Percentiles rank a stretch among this genome's conserved stretches.
These are phyloP conservation scores for Globisporangium irregulare DNA, from an alignment of 352 stramenopile species.

Conservation along the genomic window DNA sequence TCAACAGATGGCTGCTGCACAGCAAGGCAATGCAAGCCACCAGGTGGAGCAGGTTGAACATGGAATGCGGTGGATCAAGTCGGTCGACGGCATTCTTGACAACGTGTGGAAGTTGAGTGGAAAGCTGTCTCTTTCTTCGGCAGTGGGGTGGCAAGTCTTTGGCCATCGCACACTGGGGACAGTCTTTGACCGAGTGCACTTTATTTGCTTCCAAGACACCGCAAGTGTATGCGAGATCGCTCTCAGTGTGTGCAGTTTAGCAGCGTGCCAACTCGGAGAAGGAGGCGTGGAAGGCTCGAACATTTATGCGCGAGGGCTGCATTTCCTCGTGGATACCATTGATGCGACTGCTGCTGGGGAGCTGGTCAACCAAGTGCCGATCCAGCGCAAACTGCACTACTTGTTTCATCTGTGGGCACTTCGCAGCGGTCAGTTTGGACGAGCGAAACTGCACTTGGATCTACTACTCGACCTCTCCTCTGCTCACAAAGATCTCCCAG, in stretches of 20 bases:
- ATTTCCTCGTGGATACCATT: conserved; percentile 32
- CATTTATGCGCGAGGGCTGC: conserved; percentile 31
- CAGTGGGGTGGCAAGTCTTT: conserved; percentile 49
- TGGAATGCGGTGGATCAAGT: conserved; percentile 57
- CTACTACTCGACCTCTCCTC: conserved; percentile 44
- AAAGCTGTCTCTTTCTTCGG: conserved; percentile 45
- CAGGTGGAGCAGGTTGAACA: conserved; percentile 10
- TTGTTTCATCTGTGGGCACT: conserved; percentile 57
- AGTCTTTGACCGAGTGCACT: conserved; percentile 48
- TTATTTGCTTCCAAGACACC: conserved; percentile 50
- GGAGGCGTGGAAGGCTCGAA: conserved; percentile 10
- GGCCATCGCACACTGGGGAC: conserved; percentile 44
- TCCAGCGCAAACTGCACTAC: conserved; percentile 47
- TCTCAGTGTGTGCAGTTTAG: conserved; percentile 47
- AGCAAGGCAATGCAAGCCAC: conserved; percentile 15
- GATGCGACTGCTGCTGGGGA: conserved; percentile 12
- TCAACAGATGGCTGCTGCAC: conserved; percentile 20
- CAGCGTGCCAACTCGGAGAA: conserved; percentile 18
- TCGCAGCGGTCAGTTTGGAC: conserved; percentile 36
- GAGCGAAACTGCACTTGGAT: conserved; percentile 43
- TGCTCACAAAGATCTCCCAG: conserved; percentile 38
- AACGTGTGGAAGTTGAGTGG: conserved; percentile 63
- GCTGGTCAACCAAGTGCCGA: conserved; percentile 32
- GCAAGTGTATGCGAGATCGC: conserved; percentile 50
- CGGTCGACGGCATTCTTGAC: conserved; percentile 52